Conservation (phyloP, 805 yeast species). For the Yamadazyma olivae region DNA sequence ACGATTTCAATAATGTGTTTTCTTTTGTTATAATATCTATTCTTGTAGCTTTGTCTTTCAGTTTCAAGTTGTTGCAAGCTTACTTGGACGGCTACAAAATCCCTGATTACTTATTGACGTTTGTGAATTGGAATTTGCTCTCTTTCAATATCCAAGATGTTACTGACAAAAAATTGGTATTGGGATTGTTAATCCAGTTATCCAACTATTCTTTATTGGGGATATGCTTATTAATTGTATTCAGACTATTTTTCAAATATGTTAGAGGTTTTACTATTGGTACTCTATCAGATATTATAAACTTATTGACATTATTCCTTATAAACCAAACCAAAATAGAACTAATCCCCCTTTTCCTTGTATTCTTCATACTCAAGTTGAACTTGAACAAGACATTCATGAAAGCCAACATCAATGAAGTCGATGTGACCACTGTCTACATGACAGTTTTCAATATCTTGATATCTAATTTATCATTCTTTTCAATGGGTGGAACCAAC, state of each 20-base stretch:
- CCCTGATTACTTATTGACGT: constrained; percentile 36
- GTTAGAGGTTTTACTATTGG: constrained; percentile 22
- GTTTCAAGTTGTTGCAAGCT: constrained; percentile 55
- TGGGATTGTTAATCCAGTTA: constrained; percentile 15
- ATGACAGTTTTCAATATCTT: constrained; percentile 41
- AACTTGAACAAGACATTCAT: constrained; percentile 6
- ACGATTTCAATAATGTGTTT: constrained; percentile 11
- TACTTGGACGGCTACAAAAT: constrained; percentile 51
- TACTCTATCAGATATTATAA: constrained; percentile 30
- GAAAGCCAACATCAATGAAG: neutral
- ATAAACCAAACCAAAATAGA: constrained; percentile 54
- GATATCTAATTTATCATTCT: constrained; percentile 75
- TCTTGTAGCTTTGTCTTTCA: constrained; percentile 42
- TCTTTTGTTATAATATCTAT: constrained; percentile 47
- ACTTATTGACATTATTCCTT: constrained; percentile 39
- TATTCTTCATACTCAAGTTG: constrained; percentile 29
- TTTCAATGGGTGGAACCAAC: constrained; percentile 87
- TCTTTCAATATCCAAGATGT: constrained; percentile 20
- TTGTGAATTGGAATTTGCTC: constrained; percentile 27
- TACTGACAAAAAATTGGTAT: constrained; percentile 8
- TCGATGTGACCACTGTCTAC: constrained; percentile 14
- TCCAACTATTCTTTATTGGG: constrained; percentile 24
- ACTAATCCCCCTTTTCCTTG: constrained; percentile 53
- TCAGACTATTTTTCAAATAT: constrained; percentile 27
- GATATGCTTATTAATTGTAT: constrained; percentile 24